A percentile compares a stretch with the other conserved stretches of the same genome.
Conservation (phyloP, 73 alveolate species). For the Paramecium pentaurelia region DNA sequence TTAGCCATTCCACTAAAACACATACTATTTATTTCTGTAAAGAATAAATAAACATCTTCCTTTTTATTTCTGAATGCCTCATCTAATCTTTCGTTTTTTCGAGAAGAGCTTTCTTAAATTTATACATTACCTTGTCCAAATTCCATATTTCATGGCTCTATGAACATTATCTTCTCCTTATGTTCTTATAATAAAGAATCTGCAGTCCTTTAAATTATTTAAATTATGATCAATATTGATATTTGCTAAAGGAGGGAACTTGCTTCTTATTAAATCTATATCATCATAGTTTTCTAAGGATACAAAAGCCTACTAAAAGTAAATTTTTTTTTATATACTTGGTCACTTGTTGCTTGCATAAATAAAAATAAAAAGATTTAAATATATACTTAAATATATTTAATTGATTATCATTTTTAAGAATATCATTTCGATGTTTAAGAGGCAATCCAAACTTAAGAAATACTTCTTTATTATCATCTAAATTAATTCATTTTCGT, state of each 20-base stretch:
- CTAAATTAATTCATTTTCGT: background rate
- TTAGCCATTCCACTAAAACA: slow-evolving; percentile 46
- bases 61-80: background rate
- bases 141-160: slow-evolving; percentile 43
- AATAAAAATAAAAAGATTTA: slow-evolving; percentile 2
- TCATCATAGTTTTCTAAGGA: slow-evolving; percentile 19
- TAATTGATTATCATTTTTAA: background rate
- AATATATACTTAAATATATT: slow-evolving; percentile 1
- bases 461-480: background rate
- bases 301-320: background rate
- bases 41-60: slow-evolving; percentile 17
- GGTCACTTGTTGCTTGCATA: slow-evolving; percentile 5
- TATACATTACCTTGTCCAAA: slow-evolving; percentile 30
- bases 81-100: slow-evolving; percentile 17
- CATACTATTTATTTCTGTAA: slow-evolving; percentile 33
- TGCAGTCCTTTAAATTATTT: background rate
- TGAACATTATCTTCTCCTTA: slow-evolving; percentile 45
- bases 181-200: slow-evolving; percentile 43
- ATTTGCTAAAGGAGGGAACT: background rate
- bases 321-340: background rate
- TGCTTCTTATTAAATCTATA: background rate
- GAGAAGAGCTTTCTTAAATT: background rate
- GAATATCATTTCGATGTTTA: background rate
- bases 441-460: background rate
- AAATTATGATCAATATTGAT: background rate